phyloP scores from a whole-genome alignment of 164 flowering plant species.

The Liquidambar formosana region DNA sequence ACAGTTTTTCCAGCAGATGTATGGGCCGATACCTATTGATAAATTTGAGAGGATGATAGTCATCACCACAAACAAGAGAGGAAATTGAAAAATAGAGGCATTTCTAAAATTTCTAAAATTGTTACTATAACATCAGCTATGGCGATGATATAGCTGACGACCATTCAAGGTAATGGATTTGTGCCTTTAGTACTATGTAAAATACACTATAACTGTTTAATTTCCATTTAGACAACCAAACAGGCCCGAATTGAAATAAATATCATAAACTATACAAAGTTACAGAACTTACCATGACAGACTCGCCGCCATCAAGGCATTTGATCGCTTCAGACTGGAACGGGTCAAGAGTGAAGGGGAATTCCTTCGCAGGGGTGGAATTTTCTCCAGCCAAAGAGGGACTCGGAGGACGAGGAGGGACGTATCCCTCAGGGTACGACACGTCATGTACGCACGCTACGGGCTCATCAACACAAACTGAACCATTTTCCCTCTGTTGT shows the following conservation, averaged over 20 bases:
- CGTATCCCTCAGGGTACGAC: slow-evolving; percentile 72
- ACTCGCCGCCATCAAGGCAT: slow-evolving; percentile 80
- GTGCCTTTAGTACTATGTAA: too few relatives aligned
- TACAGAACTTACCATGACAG: slow-evolving; percentile 69
- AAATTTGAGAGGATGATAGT: too few relatives aligned
- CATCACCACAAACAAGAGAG: too few relatives aligned
- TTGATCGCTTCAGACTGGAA: slow-evolving; percentile 89
- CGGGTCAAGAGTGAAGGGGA: slow-evolving; percentile 80
- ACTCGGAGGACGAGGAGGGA: slow-evolving; percentile 14
- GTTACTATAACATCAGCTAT: too few relatives aligned
- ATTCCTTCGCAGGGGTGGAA: slow-evolving; percentile 75
- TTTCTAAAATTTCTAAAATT: too few relatives aligned
- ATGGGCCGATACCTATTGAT: slow-evolving; percentile 86
- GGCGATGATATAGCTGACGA: too few relatives aligned
- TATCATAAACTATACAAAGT: not conserved
- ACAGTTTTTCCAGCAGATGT: slow-evolving; percentile 99
- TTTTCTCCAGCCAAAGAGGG: slow-evolving; percentile 11
- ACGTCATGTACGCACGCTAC: slow-evolving; percentile 85
- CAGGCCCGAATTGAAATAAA: not conserved
- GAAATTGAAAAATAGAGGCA: too few relatives aligned
- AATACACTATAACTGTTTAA: too few relatives aligned
- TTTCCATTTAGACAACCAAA: not conserved
- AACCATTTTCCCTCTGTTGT: slow-evolving; percentile 36
- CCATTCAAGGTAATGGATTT: too few relatives aligned
- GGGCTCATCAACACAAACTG: slow-evolving; percentile 25